A percentile compares a stretch with the other conserved stretches of the same genome.
phyloP scores from a whole-genome alignment of 331 rosid species.

The Spiraea crenata region DNA sequence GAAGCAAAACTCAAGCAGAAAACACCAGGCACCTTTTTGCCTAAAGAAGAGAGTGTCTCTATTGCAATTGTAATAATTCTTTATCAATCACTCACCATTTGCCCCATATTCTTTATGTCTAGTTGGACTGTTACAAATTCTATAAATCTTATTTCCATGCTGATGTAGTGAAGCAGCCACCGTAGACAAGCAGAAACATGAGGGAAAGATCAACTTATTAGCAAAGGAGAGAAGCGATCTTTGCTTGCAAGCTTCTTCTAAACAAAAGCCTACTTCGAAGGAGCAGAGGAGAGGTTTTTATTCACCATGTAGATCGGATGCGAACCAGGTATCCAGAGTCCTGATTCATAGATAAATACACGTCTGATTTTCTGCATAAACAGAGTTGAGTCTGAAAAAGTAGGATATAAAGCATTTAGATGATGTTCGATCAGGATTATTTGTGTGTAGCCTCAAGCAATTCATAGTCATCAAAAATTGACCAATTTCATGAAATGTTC shows the following conservation, averaged over 20 bases:
- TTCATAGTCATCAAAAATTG: neutral
- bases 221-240: conserved; percentile 38
- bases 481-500: neutral
- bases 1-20: conserved; percentile 41
- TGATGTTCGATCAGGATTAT: neutral
- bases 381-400: neutral
- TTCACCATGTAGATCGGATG: conserved; percentile 61
- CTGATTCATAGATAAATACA: neutral
- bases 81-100: conserved; percentile 24
- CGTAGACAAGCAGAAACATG: conserved; percentile 35
- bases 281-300: conserved; percentile 58
- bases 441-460: neutral
- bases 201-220: conserved; percentile 60
- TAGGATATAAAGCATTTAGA: neutral
- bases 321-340: conserved; percentile 63
- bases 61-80: conserved; percentile 47
- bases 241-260: conserved; percentile 80
- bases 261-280: conserved; percentile 56
- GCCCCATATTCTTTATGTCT: conserved; percentile 10
- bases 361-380: neutral
- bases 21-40: conserved; percentile 55
- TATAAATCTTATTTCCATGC: conserved; percentile 12
- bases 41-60: conserved; percentile 61
- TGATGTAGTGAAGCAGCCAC: conserved; percentile 47
- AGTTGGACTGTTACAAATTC: conserved; percentile 4